phyloP scores from a whole-genome alignment of 495 filamentous ascomycete species.

The Aspergillus mulundensis region DNA sequence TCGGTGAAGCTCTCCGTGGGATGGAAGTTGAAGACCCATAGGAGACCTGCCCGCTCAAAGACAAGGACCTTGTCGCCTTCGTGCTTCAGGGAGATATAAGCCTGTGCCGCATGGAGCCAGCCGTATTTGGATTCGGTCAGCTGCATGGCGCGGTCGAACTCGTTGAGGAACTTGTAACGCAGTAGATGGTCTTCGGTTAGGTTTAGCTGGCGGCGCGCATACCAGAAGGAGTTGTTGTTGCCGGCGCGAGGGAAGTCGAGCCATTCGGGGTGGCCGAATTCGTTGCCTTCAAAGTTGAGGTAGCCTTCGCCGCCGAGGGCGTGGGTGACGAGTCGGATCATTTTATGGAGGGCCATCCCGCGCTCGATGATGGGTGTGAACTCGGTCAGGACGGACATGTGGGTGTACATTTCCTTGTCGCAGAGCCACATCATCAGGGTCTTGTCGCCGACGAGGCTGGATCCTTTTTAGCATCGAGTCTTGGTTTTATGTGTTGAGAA shows the following conservation, averaged over 20 bases:
- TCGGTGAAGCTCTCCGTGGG: slow-evolving; percentile 83
- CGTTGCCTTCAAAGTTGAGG: slow-evolving; percentile 97
- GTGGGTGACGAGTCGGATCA: slow-evolving; percentile 94
- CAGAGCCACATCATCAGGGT: slow-evolving; percentile 96
- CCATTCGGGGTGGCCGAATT: slow-evolving; percentile 99
- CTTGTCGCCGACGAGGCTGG: slow-evolving; percentile 93
- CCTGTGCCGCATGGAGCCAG: slow-evolving; percentile 85
- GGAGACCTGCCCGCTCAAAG: slow-evolving; percentile 84
- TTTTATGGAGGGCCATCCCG: slow-evolving; percentile 89
- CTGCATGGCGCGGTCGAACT: slow-evolving; percentile 94
- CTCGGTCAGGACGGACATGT: slow-evolving; percentile 85
- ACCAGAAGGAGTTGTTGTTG: slow-evolving; percentile 95
- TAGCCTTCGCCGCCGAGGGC: slow-evolving; percentile 94
- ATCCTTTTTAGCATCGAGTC: slow-evolving; percentile 14
- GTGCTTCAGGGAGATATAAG: slow-evolving; percentile 90
- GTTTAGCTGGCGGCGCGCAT: slow-evolving; percentile 92
- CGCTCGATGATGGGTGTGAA: slow-evolving; percentile 88
- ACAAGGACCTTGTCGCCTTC: slow-evolving; percentile 92
- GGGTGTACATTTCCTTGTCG: slow-evolving; percentile 93
- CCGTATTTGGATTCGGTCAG: slow-evolving; percentile 79
- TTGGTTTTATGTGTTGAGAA: neutral
- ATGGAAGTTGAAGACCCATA: slow-evolving; percentile 98
- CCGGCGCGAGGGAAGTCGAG: slow-evolving; percentile 95
- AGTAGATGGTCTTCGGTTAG: slow-evolving; percentile 81
- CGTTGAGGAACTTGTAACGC: slow-evolving; percentile 88